Percentiles rank a stretch among this genome's conserved stretches.
These are phyloP conservation scores for Phytophthora chlamydospora DNA, from an alignment of 352 stramenopile genomes.

Conservation along the genomic window DNA sequence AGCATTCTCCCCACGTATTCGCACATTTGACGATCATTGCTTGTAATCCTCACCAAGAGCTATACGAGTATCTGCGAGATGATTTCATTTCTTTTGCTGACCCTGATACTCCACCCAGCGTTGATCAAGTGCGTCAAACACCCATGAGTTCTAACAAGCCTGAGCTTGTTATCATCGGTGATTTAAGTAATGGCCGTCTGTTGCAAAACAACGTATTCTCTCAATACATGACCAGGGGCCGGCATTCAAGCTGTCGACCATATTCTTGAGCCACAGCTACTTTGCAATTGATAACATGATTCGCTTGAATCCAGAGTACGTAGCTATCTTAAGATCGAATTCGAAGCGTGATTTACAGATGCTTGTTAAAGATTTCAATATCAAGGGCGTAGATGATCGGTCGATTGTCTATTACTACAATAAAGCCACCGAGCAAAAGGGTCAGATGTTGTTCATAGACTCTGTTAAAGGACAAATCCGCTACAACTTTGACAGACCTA, in stretches of 20 bases:
- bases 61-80: constrained; percentile 3
- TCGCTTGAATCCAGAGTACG: no score
- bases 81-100: constrained; percentile 12
- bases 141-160: constrained; percentile 13
- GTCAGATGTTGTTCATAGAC: no score
- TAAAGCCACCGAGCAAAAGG: no score
- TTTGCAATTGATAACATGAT: no score
- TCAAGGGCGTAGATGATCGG: no score
- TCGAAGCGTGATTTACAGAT: no score
- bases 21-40: constrained; percentile 15
- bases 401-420: no score
- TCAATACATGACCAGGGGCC: constrained; percentile 1
- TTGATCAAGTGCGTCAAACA: constrained; percentile 5
- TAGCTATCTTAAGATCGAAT: no score
- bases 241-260: constrained; percentile 9
- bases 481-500: no score
- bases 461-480: no score
- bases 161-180: constrained; percentile 26
- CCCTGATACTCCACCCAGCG: neutral
- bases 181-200: constrained; percentile 18
- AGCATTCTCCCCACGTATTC: constrained; percentile 12
- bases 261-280: constrained; percentile 9
- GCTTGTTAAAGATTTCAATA: no score
- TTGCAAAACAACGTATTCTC: constrained; percentile 11
- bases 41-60: constrained; percentile 9